Evolutionary conservation across 2,329 filamentous ascomycete genomes (phyloP).

Genomic region (Cytospora schulzeri): DNA sequence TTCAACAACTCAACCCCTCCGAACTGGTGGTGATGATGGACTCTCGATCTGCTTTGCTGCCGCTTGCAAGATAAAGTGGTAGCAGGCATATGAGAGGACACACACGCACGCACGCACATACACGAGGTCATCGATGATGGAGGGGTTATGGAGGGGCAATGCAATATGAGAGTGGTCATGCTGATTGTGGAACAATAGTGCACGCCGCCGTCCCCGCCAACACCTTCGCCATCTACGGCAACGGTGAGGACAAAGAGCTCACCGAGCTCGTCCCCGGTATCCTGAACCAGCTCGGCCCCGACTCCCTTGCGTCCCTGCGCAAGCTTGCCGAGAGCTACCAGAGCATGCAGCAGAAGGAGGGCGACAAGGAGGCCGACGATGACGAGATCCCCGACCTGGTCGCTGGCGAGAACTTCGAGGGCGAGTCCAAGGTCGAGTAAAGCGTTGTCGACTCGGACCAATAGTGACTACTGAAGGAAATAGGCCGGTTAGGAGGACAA

Average conservation of each 20-base stretch:
- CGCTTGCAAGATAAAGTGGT: background rate
- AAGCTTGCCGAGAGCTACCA: slow-evolving; percentile 99
- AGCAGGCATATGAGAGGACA: background rate
- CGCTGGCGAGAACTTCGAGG: slow-evolving; percentile 85
- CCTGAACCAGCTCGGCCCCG: slow-evolving; percentile 98
- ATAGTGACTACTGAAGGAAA: slow-evolving; percentile 18
- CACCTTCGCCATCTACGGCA: slow-evolving; percentile 99
- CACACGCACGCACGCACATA: slow-evolving; percentile 4
- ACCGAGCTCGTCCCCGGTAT: slow-evolving; percentile 99
- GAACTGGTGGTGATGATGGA: background rate
- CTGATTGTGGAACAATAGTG: slow-evolving; percentile 57
- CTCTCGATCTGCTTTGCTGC: background rate
- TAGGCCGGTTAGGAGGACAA: slow-evolving; percentile 17
- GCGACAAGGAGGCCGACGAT: slow-evolving; percentile 74
- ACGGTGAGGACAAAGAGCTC: slow-evolving; percentile 99
- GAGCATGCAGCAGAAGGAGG: slow-evolving; percentile 94
- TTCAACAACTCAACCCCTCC: slow-evolving; percentile 3
- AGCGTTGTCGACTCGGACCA: slow-evolving; percentile 16
- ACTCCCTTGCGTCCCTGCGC: slow-evolving; percentile 94
- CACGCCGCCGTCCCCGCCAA: slow-evolving; percentile 97
- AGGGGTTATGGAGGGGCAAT: background rate
- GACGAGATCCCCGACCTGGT: slow-evolving; percentile 98
- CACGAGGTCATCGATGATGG: background rate
- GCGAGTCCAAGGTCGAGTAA: slow-evolving; percentile 94
- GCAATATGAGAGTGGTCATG: background rate